These are phyloP conservation scores for Clarireedia homoeocarpa DNA, from an alignment of 2,329 filamentous ascomycete species.

Conservation along the genomic window DNA sequence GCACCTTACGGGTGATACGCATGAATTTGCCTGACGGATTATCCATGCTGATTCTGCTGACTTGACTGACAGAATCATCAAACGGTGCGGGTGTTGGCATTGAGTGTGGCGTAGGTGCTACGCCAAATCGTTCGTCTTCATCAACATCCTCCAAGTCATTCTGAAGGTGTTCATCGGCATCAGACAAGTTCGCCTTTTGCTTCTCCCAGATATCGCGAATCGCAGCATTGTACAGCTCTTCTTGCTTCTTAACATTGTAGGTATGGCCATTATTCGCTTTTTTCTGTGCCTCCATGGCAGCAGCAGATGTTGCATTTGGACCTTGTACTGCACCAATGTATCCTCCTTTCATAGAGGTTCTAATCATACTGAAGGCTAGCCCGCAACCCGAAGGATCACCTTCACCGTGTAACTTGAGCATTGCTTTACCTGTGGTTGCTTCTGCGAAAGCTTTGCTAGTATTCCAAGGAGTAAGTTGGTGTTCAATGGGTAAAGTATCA, in stretches of 20 bases:
- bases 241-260: conserved; percentile 94
- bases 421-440: conserved; percentile 88
- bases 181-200: conserved; percentile 71
- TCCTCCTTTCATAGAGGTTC: conserved; percentile 97
- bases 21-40: conserved; percentile 62
- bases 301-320: conserved; percentile 60
- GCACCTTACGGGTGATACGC: conserved; percentile 64
- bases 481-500: conserved; percentile 61
- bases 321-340: conserved; percentile 75
- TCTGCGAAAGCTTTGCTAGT: conserved; percentile 95
- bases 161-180: conserved; percentile 60
- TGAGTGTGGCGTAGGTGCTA: conserved; percentile 55
- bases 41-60: conserved; percentile 59
- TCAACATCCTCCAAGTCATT: conserved; percentile 36
- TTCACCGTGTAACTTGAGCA: conserved; percentile 90
- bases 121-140: conserved; percentile 47
- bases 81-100: conserved; percentile 52
- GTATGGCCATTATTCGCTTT: conserved; percentile 89
- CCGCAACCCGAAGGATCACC: conserved; percentile 92
- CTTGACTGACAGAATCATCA: conserved; percentile 75
- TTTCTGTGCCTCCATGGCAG: conserved; percentile 65
- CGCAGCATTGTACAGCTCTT: conserved; percentile 83
- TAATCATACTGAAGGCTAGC: conserved; percentile 93
- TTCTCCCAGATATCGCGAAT: conserved; percentile 90
- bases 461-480: conserved; percentile 91